Base-by-base conservation (phyloP, 805 yeast species). In the Starmerella stigmatis region DNA sequence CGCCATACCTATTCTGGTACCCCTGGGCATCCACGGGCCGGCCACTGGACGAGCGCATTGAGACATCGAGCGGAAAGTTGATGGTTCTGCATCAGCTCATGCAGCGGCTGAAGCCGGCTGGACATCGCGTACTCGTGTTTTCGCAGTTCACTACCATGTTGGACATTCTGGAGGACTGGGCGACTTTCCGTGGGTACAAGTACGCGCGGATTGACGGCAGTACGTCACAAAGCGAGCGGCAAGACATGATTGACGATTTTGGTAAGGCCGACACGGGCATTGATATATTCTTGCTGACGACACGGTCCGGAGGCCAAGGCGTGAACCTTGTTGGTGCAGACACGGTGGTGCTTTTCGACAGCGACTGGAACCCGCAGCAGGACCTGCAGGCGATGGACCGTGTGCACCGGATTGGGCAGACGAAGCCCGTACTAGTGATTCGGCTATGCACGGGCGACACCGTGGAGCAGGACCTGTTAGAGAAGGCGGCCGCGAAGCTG, bases 341-440 rank as follows among this genome's bases (percentile, higher is more conserved):
- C 52, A 79, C 94, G 1, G 97, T 92, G 1, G 75, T 89, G 3
- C 57, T 89, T 10, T 86, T 85, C 59, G 98, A 89, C 58, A 81
- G 86, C 46, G 98, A 89, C 59, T 89, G 96, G 95, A 89, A 89
- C 57, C 98, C 97, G 0, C 96, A 89, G 59, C 94, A 86, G 50
- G 97, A 89, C 63, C 66, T 86, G 41, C 98, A 89, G 61, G 97
- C 97, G 0, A 89, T 89, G 77, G 97, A 88, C 57, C 71, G 98
- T 44, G 94, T 83, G 11, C 97, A 89, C 60, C 70, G 98, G 58
- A 85, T 92, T 44, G 97, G 97, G 0, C 98, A 89, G 61, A 71
- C 67, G 1, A 76, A 74, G 44, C 96, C 96, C 1, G 94, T 88
- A 4, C 69, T 84, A 19, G 74, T 89, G 1, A 85, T 80, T 59